phyloP scores from a whole-genome alignment of 108 stramenopile species.

The Fistulifera solaris region DNA sequence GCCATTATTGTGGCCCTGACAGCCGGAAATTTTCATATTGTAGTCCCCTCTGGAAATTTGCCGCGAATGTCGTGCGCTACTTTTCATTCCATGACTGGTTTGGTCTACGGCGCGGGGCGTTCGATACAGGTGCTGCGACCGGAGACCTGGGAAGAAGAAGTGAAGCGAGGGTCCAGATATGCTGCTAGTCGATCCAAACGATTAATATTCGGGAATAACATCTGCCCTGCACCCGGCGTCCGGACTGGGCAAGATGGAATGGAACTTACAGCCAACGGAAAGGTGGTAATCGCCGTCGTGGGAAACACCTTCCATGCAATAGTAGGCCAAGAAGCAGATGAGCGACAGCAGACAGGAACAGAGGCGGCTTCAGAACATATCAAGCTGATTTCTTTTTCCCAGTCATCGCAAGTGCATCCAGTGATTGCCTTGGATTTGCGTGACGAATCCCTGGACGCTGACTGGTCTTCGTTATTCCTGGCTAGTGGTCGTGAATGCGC shows the following conservation, averaged over 20 bases:
- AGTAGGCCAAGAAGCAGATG: slow-evolving; percentile 17
- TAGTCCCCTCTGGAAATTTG: slow-evolving; percentile 21
- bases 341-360: not conserved
- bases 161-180: not conserved
- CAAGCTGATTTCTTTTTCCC: slow-evolving; percentile 58
- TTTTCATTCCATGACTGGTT: slow-evolving; percentile 48
- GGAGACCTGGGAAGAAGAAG: not conserved
- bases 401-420: slow-evolving; percentile 73
- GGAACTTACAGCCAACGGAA: slow-evolving; percentile 40
- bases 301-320: slow-evolving; percentile 70
- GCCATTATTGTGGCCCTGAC: slow-evolving; percentile 47
- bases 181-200: not conserved
- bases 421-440: slow-evolving; percentile 47
- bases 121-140: not conserved
- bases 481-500: slow-evolving; percentile 76
- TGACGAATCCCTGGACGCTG: slow-evolving; percentile 30
- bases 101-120: slow-evolving; percentile 63
- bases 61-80: slow-evolving; percentile 60
- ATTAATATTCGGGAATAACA: slow-evolving; percentile 15
- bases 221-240: slow-evolving; percentile 50
- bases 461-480: slow-evolving; percentile 44
- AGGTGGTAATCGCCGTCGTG: slow-evolving; percentile 63
- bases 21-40: slow-evolving; percentile 49
- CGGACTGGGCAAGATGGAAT: slow-evolving; percentile 60
- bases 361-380: slow-evolving; percentile 15